Evolutionary conservation across 2,329 filamentous ascomycete genomes (phyloP).

Genomic region (Allantophomopsis cytisporea): DNA sequence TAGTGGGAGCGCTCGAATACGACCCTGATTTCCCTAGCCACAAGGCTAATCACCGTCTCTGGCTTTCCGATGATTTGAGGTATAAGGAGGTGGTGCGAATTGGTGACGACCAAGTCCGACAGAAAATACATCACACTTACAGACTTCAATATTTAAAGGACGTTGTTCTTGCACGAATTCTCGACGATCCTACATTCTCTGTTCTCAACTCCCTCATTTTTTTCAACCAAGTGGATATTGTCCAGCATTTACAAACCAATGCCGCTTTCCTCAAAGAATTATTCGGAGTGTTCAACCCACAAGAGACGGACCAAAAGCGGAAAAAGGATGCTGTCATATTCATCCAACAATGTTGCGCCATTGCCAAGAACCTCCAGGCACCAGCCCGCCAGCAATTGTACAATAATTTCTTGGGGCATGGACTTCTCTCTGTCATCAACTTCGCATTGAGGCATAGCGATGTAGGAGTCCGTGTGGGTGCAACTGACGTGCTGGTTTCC

Average conservation of each 20-base stretch:
- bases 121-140: slow-evolving; percentile 94
- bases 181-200: slow-evolving; percentile 95
- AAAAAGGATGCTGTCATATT: slow-evolving; percentile 94
- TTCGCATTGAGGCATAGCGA: slow-evolving; percentile 81
- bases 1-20: slow-evolving; percentile 93
- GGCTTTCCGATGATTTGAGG: slow-evolving; percentile 74
- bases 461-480: slow-evolving; percentile 75
- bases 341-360: slow-evolving; percentile 88
- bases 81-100: slow-evolving; percentile 96
- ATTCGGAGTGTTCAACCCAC: slow-evolving; percentile 68
- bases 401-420: slow-evolving; percentile 78
- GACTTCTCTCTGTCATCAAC: slow-evolving; percentile 79
- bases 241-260: slow-evolving; percentile 85
- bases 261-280: slow-evolving; percentile 66
- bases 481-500: slow-evolving; percentile 84
- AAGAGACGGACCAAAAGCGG: slow-evolving; percentile 49
- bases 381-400: slow-evolving; percentile 71
- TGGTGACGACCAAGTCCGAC: slow-evolving; percentile 64
- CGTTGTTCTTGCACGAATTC: slow-evolving; percentile 88
- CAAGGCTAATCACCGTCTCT: slow-evolving; percentile 93
- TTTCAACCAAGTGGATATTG: slow-evolving; percentile 97
- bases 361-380: slow-evolving; percentile 88
- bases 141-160: slow-evolving; percentile 94
- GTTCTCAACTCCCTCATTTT: slow-evolving; percentile 97
- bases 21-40: slow-evolving; percentile 96